Base-by-base conservation (phyloP, 2,329 filamentous ascomycete genomes). In the Colletotrichum aenigma region DNA sequence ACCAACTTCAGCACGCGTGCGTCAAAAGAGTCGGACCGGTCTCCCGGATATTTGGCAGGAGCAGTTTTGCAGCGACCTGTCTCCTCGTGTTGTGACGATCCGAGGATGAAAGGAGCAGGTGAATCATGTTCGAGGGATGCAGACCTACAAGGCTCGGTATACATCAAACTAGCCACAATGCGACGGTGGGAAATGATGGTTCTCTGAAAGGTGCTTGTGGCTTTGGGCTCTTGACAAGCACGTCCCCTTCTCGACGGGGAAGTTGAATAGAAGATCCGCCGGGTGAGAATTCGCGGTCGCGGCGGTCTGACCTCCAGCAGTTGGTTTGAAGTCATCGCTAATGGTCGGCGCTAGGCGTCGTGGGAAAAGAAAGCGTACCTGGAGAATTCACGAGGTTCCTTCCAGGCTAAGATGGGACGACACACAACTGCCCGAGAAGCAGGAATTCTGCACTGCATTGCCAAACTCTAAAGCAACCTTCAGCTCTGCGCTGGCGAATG, bases 391-490 rank as follows among this genome's bases (percentile, higher is more conserved):
- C 58, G 64, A 72, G n/a, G 72, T 64, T 68, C 61, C 68, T 67
- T 16, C 52, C 58, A 43, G 52, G 43, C 48, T 69, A 60, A 72
- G 58, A 75, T 34, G 72, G 65, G 72, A 75, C 72, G 64, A 66
- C 72, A 71, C 18, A 32, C 55, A 38, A 38, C 48, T n/a, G 43
- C 43, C 56, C 62, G 48, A 61, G 62, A 67, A 38, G 43, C 67
- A 48, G 71, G 65, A 58, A 48, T 56, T 62, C 56, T 64, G 48
- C 52, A 52, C 43, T 43, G 56, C 58, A 26, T 58, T 68, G 56
- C 36, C 61, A 71, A 75, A 75, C 72, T 75, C 60, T 77, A 77
- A 77, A 75, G 60, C 58, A 75, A 68, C 68, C 36, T 71, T 65
- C 67, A 71, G 75, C 48, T 60, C 64, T 77, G 64, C 32, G 61